A percentile compares a stretch with the other conserved stretches of the same genome.
Conservation (phyloP, 345 rosid species). For the Abelmoschus esculentus region DNA sequence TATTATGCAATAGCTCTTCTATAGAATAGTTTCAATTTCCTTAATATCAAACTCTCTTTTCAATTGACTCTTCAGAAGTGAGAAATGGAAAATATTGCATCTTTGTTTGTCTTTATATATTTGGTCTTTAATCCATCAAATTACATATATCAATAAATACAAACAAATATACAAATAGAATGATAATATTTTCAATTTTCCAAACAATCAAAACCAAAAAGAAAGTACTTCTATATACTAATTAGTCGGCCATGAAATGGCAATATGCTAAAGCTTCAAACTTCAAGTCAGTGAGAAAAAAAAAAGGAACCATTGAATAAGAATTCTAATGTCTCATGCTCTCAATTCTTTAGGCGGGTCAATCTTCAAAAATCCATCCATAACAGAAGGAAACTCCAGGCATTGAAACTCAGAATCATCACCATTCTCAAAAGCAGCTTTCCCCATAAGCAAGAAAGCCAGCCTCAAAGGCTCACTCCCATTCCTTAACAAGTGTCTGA, state of each 20-base stretch:
- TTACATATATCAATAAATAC: not conserved
- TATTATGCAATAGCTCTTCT: not conserved
- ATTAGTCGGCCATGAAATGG: not conserved
- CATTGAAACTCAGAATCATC: constrained; percentile 19
- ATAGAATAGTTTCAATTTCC: not conserved
- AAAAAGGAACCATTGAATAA: not conserved
- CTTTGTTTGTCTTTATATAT: not conserved
- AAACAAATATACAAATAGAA: not conserved
- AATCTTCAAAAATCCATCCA: constrained; percentile 30
- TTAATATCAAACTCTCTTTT: not conserved
- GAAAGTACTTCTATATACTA: not conserved
- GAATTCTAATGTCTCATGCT: not conserved
- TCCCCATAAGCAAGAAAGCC: constrained; percentile 43
- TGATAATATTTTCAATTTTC: not conserved
- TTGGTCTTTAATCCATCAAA: not conserved
- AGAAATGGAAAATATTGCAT: not conserved
- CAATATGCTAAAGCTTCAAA: not conserved
- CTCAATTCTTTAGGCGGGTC: constrained; percentile 33
- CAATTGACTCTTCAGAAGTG: not conserved
- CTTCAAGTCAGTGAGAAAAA: not conserved
- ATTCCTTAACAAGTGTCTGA: constrained; percentile 24
- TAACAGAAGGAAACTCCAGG: constrained; percentile 40
- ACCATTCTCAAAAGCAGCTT: constrained; percentile 26
- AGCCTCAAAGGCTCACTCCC: constrained; percentile 36
- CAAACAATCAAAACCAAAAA: not conserved